Conservation (phyloP, 345 rosid species). For the Capsella bursapastoris region DNA sequence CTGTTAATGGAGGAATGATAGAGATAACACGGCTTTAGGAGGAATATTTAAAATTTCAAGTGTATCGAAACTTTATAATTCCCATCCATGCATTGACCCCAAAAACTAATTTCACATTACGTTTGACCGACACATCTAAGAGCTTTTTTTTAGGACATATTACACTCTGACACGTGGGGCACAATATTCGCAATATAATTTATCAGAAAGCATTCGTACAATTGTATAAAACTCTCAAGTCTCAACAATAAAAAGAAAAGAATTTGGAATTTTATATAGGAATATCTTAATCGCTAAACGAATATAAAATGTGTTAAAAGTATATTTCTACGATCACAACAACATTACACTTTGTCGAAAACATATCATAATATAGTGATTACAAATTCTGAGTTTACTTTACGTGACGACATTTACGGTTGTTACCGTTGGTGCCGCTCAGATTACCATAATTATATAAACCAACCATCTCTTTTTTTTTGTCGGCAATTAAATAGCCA, state of each 20-base stretch:
- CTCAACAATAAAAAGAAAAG: too few relatives aligned
- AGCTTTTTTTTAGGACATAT: background rate
- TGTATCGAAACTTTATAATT: conserved; percentile 23
- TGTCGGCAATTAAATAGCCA: conserved; percentile 3
- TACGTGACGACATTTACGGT: background rate
- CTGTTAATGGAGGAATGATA: conserved; percentile 2
- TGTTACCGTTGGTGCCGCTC: conserved; percentile 1
- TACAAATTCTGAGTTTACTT: background rate
- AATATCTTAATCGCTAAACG: too few relatives aligned
- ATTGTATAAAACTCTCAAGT: background rate
- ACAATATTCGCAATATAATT: background rate
- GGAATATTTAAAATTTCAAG: conserved; percentile 32
- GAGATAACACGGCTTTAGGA: conserved; percentile 22
- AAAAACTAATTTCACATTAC: conserved; percentile 16
- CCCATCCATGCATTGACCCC: conserved; percentile 38
- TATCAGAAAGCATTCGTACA: background rate
- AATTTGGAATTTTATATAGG: too few relatives aligned
- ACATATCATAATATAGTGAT: background rate
- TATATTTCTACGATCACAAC: too few relatives aligned
- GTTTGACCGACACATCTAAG: conserved; percentile 31
- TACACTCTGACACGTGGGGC: conserved; percentile 18
- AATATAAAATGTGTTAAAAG: too few relatives aligned
- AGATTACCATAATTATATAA: background rate
- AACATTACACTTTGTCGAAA: too few relatives aligned
- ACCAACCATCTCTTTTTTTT: background rate